A percentile compares a stretch with the other conserved stretches of the same genome.
Conservation (phyloP, 305 asterid genomes). For the Fraxinus nigra region DNA sequence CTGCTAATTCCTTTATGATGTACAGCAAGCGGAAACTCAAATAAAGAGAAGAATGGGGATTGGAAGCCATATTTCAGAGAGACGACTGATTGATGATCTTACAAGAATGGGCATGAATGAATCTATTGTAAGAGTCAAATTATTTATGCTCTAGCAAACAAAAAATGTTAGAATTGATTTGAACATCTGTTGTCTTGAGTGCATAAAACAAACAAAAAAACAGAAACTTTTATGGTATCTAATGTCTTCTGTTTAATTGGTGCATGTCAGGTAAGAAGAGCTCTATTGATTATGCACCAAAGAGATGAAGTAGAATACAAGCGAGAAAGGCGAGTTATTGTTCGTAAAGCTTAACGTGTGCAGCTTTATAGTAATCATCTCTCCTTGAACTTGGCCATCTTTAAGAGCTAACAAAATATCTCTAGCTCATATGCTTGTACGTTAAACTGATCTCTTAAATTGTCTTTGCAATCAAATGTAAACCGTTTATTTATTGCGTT, state of each 20-base stretch:
- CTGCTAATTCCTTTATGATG: conserved; percentile 24
- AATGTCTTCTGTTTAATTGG: conserved; percentile 7
- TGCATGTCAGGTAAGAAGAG: conserved; percentile 76
- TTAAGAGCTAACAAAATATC: background rate
- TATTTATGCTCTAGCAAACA: background rate
- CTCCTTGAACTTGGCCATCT: background rate
- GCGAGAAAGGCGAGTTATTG: conserved; percentile 71
- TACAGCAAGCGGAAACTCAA: conserved; percentile 90
- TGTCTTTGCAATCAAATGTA: background rate
- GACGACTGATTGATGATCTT: conserved; percentile 82
- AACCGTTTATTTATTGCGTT: background rate
- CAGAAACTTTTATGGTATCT: background rate
- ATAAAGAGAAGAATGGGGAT: conserved; percentile 97
- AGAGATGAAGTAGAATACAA: conserved; percentile 97
- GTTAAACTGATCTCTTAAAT: background rate
- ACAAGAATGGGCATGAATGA: conserved; percentile 90
- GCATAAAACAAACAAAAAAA: background rate
- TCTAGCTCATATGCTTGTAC: background rate
- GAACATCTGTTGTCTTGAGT: background rate
- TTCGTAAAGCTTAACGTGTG: conserved; percentile 63
- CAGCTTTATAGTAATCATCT: background rate
- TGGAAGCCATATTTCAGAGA: conserved; percentile 74
- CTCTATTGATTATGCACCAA: conserved; percentile 87
- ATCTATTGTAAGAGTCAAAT: conserved; percentile 56
- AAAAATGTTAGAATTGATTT: background rate